Evolutionary conservation across 805 yeast genomes (phyloP), one percentile per base, ranked within the genome.

Genomic region (Candida morakotiae): DNA sequence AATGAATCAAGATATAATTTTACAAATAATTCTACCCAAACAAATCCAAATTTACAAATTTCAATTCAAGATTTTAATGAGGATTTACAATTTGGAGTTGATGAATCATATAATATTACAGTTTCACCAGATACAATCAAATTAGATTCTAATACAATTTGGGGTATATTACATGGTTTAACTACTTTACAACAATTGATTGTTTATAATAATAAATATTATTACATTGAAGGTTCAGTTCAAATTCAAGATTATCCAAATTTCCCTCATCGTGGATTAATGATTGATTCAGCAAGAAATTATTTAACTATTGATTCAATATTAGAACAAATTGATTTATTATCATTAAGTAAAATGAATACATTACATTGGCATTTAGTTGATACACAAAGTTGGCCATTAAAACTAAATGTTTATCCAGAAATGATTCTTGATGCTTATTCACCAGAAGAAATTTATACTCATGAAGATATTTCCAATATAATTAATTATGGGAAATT

Each of bases 161-260:
- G 70, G 71, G 74, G 73, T 10, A 71, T 64, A 2, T 48, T 68
- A 31, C 60, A 65, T 42, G 71, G 64, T 0, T 55, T 68, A 26
- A 50, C 58, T 7, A 67, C 74, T 2, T 47, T 67, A 23, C 65
- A 66, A 38, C 73, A 68, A 44, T 34, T 68, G 21, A 45, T 67
- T n/a, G 40, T 62, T n/a, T 54, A 52, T 30, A 18, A 29, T 18
- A 13, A 16, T 18, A 52, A 56, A 25, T 29, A 44, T 6, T 58
- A 51, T 34, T 38, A 42, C 25, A 50, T 68, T 26, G 73, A 66
- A 46, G 52, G 45, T 25, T 44, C 61, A 1, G 67, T 67, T 6
- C 34, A 43, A 3, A 58, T 67, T 37, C 31, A 33, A 34, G 73
- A 67, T 43, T 48, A 39, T 10, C 73, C 72, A 9, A 35, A 53